Evolutionary conservation across 2,329 filamentous ascomycete genomes (phyloP).

Genomic region (Aspergillus latus): DNA sequence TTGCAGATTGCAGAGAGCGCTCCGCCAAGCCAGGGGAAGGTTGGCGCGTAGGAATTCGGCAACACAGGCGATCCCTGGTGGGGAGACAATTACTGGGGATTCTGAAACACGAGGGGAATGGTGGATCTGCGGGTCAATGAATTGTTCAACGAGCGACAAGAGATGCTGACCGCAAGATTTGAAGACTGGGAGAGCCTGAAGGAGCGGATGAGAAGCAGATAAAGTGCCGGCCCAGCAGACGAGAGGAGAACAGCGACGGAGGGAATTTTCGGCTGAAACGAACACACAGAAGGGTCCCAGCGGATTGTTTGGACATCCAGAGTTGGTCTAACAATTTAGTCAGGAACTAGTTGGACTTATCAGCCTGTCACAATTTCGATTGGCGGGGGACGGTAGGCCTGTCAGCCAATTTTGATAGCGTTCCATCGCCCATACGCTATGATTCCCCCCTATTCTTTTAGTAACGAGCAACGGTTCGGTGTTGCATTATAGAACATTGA

Average conservation of each 20-base stretch:
- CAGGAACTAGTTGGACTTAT: constrained; percentile 4
- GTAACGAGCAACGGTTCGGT: not conserved
- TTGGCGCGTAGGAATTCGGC: constrained; percentile 15
- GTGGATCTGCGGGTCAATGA: constrained; percentile 3
- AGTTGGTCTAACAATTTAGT: constrained; percentile 4
- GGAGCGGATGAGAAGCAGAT: constrained; percentile 7
- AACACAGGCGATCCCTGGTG: constrained; percentile 10
- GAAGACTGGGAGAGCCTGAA: constrained; percentile 6
- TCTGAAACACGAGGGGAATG: constrained; percentile 11
- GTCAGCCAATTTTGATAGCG: not conserved
- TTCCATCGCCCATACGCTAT: not conserved
- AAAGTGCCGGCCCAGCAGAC: not conserved
- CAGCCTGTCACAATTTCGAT: not conserved
- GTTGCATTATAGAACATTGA: no score
- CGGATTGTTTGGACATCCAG: not conserved
- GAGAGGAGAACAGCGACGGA: constrained; percentile 2
- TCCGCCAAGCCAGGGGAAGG: constrained; percentile 20
- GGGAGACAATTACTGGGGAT: constrained; percentile 6
- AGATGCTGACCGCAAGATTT: not conserved
- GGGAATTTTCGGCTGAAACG: constrained; percentile 5
- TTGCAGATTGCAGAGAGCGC: constrained; percentile 7
- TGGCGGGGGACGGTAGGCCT: not conserved
- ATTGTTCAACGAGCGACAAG: constrained; percentile 3
- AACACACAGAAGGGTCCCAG: not conserved
- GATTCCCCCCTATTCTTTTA: not conserved